Base-by-base conservation (phyloP, 192 early-diverging fungal genomes). In the Rhizophagus clarus region DNA sequence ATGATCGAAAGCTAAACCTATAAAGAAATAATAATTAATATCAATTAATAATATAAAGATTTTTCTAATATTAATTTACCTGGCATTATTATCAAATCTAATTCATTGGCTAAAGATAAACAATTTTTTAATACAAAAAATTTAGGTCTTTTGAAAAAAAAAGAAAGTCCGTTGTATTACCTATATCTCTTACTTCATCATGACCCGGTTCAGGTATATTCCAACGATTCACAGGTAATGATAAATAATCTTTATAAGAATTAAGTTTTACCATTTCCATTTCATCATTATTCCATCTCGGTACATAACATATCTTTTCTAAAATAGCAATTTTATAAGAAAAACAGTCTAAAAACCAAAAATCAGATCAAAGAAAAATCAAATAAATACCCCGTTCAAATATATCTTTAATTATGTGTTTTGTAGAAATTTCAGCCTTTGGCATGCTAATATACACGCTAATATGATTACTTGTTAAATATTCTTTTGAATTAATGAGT, bases 241-340 rank as follows among this genome's bases (percentile, higher is more conserved):
- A 81, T 14, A 84, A 56, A 72, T 84, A 93, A 73, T 93, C 92
- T 14, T 91, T 84, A 80, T 82, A 84, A 4, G 89, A 90, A 15
- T 79, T 80, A 17, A 93, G 82, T 70, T 83, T 86, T n/a, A 93
- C 90, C 92, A 93, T 93, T 11, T 91, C 89, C 90, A 92, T 91
- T 15, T 77, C 80, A 42, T 84, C 81, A 34, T 79, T 77, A 34
- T 70, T 83, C 56, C 88, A 91, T 29, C 88, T 77, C 9, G 90
- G 90, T 22, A 91, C 83, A 83, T 89, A 91, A 60, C 87, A 88
- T 28, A 67, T 64, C 68, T 91, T 91, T 8, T 81, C 89, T 89
- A 77, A 15, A 72, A 34, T 4, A 70, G 3, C 42, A 66, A 17
- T 26, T 32, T 67, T 62, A n/a, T 24, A 10, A 37, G 2, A 51